Evolutionary conservation across 208 protist genomes (phyloP), one percentile per base, ranked within the genome.

Genomic region (Endotrypanum monterogeii): DNA sequence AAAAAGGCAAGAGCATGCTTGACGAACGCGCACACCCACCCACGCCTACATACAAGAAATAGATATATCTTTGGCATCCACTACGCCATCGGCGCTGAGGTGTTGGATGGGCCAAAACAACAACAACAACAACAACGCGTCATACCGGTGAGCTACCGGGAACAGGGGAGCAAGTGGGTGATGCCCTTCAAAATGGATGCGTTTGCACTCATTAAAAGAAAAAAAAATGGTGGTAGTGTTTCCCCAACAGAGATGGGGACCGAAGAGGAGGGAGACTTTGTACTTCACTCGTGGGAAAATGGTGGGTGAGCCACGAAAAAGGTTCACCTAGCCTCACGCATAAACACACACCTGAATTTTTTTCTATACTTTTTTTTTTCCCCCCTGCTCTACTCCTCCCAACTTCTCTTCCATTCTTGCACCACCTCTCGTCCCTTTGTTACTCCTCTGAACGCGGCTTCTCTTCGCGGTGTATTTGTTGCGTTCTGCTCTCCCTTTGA

Each of bases 1-100:
- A 37, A 23, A 35, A 51, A 76, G 11, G 68, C 30, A 58, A 67
- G 54, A 32, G 63, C 12, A 2, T n/a, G n/a, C n/a, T n/a, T n/a
- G n/a, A n/a, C n/a, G 30, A 6, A 32, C 11, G 23, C 16, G 12
- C 16, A 67, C n/a, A 50, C 5, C 32, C 20, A 62, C n/a, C n/a
- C n/a, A n/a, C n/a, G n/a, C n/a, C n/a, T 9, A 41, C 9, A 39
- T 9, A 65, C 18, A 65, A 65, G 44, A 44, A 23, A n/a, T n/a
- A n/a, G 23, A 44, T 20, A 11, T 39, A 44, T 16, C 60, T 48
- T 23, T 7, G 60, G 7, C 37, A 30, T 6, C 32, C 25, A 39
- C 16, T 23, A 20, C 20, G 18, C 60, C 37, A 6, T 65, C 23
- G 60, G 35, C 46, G 58, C 58, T 46, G 35, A 14, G 35, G 35